Base-by-base conservation (phyloP, 331 rosid genomes). In the Saraca asoca region DNA sequence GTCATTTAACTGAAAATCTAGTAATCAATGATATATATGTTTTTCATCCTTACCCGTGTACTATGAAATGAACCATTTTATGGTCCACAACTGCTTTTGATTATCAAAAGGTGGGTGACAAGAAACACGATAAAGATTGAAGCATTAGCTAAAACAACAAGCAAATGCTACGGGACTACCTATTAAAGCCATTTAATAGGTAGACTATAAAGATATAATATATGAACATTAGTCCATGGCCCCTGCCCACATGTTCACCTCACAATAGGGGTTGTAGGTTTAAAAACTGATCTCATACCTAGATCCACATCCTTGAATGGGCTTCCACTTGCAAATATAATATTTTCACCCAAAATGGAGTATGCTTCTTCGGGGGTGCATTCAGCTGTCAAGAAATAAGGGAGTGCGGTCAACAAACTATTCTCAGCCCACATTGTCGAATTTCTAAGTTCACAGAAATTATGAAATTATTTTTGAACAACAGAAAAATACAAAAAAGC, bases 291-390 rank as follows among this genome's bases (percentile, higher is more conserved):
- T 29, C 16, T 49, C 91, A 16, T 94, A 94, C 99, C 99, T 3
- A 94, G 91, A 83, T 88, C 73, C 62, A 94, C 92, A 39, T 94
- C 81, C 19, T 82, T 86, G 84, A 94, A 94, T 54, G 99, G 99
- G 76, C 99, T 94, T 79, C 99, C 99, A 74, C 99, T 94, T 51
- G 99, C 99, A 90, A 90, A 94, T 64, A 94, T 81, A 66, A 88
- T 71, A 78, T 80, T 88, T 37, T 94, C 97, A 11, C 99, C 99
- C 87, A 94, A 73, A 51, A 86, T 78, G 62, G 97, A 88, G 80
- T 84, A 94, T 66, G 99, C 97, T 71, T 88, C 92, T 67, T 94
- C 90, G 49, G 99, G 88, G 17, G 97, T 90, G 83, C 99, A 94
- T 83, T 94, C 99, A 79, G 99, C 99, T 94, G 78, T 78, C 68